phyloP scores from a whole-genome alignment of 768 basidiomycete genomes.

The Boletus subparvulus region DNA sequence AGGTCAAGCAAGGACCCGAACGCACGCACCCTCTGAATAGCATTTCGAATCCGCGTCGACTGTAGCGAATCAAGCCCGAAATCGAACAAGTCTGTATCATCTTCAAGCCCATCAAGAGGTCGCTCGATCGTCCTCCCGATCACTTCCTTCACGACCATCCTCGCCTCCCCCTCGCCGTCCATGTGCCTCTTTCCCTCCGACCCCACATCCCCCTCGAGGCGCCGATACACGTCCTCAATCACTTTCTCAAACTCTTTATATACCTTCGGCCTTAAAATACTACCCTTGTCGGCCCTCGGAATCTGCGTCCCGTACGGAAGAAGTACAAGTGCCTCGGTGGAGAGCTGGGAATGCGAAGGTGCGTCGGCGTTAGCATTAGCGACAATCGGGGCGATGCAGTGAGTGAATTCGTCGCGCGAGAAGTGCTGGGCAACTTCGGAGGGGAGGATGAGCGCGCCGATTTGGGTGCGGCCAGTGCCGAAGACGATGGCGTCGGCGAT shows the following conservation, averaged over 20 bases:
- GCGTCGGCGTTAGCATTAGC: conserved; percentile 51
- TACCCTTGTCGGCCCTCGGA: conserved; percentile 52
- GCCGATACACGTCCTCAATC: conserved; percentile 41
- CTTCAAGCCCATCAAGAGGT: conserved; percentile 14
- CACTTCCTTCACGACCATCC: conserved; percentile 8
- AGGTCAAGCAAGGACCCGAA: conserved; percentile 32
- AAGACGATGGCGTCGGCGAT: conserved; percentile 56
- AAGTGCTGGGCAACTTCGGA: conserved; percentile 37
- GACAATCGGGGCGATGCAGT: conserved; percentile 42
- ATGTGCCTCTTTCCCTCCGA: conserved; percentile 20
- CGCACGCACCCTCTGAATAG: conserved; percentile 38
- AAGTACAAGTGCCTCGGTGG: conserved; percentile 50
- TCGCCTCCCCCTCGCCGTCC: conserved; percentile 11
- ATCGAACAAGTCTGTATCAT: conserved; percentile 42
- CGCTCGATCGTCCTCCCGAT: conserved; percentile 24
- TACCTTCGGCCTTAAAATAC: conserved; percentile 47
- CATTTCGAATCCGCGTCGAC: conserved; percentile 51
- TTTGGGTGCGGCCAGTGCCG: conserved; percentile 47
- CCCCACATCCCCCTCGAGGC: conserved; percentile 43
- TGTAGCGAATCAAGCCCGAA: conserved; percentile 57
- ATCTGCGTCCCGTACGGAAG: conserved; percentile 48
- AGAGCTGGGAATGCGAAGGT: conserved; percentile 52
- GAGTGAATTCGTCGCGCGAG: conserved; percentile 29
- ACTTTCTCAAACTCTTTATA: conserved; percentile 49
- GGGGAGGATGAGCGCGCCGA: conserved; percentile 51